Base-by-base conservation (phyloP, 345 rosid genomes). In the Balakata baccata region DNA sequence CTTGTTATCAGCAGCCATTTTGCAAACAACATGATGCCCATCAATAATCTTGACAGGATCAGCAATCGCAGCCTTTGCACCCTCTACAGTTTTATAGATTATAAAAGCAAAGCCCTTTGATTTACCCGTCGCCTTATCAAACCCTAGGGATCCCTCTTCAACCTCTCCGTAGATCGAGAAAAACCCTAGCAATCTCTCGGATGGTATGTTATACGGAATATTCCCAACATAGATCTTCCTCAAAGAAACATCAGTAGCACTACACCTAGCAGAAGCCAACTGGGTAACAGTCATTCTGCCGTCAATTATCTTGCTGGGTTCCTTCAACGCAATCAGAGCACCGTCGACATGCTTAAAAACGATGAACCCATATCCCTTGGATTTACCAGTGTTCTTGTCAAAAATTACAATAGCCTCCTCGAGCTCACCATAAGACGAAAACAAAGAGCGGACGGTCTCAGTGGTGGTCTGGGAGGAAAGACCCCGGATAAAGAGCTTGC, bases 81-180 rank as follows among this genome's bases (percentile, higher is more conserved):
- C 84, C 20, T 80, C 86, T 65, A 71, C 84, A 3, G 74, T 82
- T 80, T 81, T 82, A 50, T 82, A 85, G 14, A 85, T 82, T 47
- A 85, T 76, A 62, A 85, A 75, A 12, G 86, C 84, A 68, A 80
- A 85, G 12, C 88, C 88, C 58, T 75, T 78, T 0, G 86, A 71
- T 57, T 82, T 82, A 60, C 86, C 88, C 0, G 84, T 73, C n/a
- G 69, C 57, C 66, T 75, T 80, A 77, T 85, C 86, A 74, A 82
- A 82, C 78, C 88, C 88, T 22, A 85, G 34, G 1, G 88, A 86
- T 5, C 88, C 88, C 61, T 80, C 86, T 74, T 85, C 88, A 57
- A 85, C 75, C 73, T 85, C 86, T 0, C 88, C 88, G 61, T 43
- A 85, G 52, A 43, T 25, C 45, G 49, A 46, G 62, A 85, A 85